Evolutionary conservation across 352 stramenopile genomes (phyloP).

Genomic region (Phytophthora quininea): DNA sequence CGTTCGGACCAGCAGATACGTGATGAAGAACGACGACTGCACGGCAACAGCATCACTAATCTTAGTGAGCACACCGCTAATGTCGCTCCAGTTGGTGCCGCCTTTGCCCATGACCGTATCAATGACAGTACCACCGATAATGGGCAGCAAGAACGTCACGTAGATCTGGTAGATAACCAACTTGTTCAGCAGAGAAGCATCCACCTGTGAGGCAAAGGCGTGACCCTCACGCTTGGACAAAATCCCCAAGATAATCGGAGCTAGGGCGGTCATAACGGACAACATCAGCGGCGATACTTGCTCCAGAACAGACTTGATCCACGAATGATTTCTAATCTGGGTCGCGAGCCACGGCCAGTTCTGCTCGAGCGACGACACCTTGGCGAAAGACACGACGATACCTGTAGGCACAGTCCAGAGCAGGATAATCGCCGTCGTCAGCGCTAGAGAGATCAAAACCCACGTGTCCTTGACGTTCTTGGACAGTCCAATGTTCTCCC

Average conservation of each 20-base stretch:
- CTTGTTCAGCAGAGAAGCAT: constrained; percentile 82
- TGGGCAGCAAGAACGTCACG: constrained; percentile 81
- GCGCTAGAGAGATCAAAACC: constrained; percentile 64
- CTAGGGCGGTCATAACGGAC: constrained; percentile 78
- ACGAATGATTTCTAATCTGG: constrained; percentile 63
- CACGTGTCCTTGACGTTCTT: constrained; percentile 75
- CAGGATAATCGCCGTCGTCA: constrained; percentile 75
- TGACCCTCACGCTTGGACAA: constrained; percentile 84
- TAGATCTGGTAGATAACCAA: constrained; percentile 85
- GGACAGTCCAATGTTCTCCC: constrained; percentile 82
- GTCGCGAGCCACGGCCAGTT: constrained; percentile 51
- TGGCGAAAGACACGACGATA: constrained; percentile 78
- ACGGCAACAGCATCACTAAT: constrained; percentile 71
- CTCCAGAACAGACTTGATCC: constrained; percentile 75
- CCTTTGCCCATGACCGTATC: constrained; percentile 64
- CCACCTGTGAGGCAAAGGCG: constrained; percentile 62
- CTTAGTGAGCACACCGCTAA: constrained; percentile 51
- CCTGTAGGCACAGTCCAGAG: constrained; percentile 86
- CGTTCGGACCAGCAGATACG: constrained; percentile 80
- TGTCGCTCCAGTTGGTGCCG: constrained; percentile 49
- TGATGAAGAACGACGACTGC: constrained; percentile 85
- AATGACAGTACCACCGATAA: constrained; percentile 83
- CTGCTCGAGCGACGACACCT: constrained; percentile 58
- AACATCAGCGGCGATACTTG: constrained; percentile 82
- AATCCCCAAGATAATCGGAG: constrained; percentile 85